Conservation (phyloP, 2,329 filamentous ascomycete species). For the Raffaelea ambrosiae region DNA sequence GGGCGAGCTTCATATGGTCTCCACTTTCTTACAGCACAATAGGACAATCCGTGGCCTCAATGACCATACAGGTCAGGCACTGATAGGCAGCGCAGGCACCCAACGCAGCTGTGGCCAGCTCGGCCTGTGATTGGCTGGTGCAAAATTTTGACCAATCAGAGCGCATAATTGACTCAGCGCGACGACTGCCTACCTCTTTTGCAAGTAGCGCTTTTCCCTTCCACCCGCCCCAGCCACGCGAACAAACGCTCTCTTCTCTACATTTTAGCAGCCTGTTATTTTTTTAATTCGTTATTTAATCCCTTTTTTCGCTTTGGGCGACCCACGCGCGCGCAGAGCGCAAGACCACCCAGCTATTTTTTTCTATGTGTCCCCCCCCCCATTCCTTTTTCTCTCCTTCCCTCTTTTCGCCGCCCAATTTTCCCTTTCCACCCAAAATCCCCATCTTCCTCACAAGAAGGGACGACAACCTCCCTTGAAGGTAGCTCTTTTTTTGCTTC, state of each 20-base stretch:
- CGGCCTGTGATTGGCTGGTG: not conserved
- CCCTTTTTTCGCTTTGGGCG: too few species aligned
- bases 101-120: not conserved
- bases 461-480: not conserved
- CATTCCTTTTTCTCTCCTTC: not conserved
- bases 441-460: not conserved
- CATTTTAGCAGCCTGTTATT: too few species aligned
- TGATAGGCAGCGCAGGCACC: not conserved
- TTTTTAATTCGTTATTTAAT: too few species aligned
- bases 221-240: too few species aligned
- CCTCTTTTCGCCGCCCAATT: conserved; percentile 2
- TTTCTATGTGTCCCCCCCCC: not conserved
- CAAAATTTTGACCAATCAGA: not conserved
- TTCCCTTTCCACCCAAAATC: too few species aligned
- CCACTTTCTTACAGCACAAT: not conserved
- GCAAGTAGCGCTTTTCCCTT: too few species aligned
- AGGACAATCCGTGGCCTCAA: not conserved
- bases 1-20: not conserved
- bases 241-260: too few species aligned
- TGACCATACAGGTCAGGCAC: not conserved
- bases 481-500: not conserved
- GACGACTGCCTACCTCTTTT: conserved; percentile 1
- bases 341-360: not conserved
- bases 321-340: too few species aligned
- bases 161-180: not conserved